These are phyloP conservation scores for Prunus mongolica DNA, from an alignment of 306 rosid species.

Conservation along the genomic window DNA sequence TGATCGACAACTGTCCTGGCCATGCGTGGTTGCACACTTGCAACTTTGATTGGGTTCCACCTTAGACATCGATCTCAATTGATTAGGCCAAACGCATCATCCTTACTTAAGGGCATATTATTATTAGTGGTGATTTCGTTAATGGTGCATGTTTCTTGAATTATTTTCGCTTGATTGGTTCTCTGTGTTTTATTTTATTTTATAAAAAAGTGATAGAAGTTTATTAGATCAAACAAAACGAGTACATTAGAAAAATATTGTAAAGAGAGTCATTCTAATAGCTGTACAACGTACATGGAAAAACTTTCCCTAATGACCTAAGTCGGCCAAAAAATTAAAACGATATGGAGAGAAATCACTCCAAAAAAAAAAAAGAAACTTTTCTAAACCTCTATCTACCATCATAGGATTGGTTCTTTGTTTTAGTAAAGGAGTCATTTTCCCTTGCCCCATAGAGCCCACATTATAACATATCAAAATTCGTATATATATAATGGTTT, in stretches of 20 bases:
- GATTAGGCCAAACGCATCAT: neutral
- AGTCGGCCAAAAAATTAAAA: no score
- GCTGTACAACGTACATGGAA: no score
- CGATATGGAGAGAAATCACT: no score
- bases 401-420: no score
- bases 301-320: no score
- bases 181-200: no score
- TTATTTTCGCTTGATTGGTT: neutral
- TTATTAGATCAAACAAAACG: no score
- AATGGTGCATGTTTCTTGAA: neutral
- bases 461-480: neutral
- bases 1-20: slow-evolving; percentile 22
- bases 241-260: no score
- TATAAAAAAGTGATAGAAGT: no score
- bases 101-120: neutral
- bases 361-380: no score
- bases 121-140: neutral
- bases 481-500: neutral
- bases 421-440: neutral
- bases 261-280: no score
- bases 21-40: slow-evolving; percentile 13
- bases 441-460: neutral
- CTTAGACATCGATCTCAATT: slow-evolving; percentile 6
- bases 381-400: no score
- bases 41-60: slow-evolving; percentile 21